These are phyloP conservation scores for Solanum chmielewskii DNA, from an alignment of 257 asterid species.

Conservation along the genomic window DNA sequence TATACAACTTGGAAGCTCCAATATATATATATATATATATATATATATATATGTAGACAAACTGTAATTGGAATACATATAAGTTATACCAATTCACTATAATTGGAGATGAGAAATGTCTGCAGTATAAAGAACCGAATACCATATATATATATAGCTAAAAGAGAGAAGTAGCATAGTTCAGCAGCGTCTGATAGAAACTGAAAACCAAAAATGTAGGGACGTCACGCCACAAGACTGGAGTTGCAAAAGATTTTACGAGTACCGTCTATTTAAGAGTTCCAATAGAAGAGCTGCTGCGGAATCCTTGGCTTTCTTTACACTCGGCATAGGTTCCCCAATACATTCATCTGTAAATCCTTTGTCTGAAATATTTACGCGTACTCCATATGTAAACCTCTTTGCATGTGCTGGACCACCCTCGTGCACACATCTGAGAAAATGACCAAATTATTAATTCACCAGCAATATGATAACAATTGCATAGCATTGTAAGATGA, in stretches of 20 bases:
- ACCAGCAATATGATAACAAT: background rate
- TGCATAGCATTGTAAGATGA: background rate
- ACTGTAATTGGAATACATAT: background rate
- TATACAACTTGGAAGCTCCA: background rate
- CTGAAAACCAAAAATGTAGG: background rate
- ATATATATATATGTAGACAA: background rate
- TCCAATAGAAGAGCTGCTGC: conserved; percentile 82
- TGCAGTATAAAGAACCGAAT: background rate
- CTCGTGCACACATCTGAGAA: conserved; percentile 60
- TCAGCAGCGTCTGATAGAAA: background rate
- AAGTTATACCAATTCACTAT: background rate
- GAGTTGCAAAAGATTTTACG: conserved; percentile 10
- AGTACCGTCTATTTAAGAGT: conserved; percentile 62
- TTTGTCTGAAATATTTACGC: conserved; percentile 76
- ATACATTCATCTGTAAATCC: conserved; percentile 96
- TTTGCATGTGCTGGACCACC: conserved; percentile 99
- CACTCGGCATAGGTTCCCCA: conserved; percentile 97
- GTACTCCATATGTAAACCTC: conserved; percentile 80
- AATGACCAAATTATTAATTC: background rate
- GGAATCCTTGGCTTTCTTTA: conserved; percentile 95
- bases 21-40: too few relatives aligned
- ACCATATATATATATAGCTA: too few relatives aligned
- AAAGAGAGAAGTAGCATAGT: background rate
- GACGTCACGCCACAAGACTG: background rate
- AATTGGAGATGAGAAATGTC: background rate